phyloP scores from a whole-genome alignment of 1,284 basidiomycete species.

The Melampsora americana region DNA sequence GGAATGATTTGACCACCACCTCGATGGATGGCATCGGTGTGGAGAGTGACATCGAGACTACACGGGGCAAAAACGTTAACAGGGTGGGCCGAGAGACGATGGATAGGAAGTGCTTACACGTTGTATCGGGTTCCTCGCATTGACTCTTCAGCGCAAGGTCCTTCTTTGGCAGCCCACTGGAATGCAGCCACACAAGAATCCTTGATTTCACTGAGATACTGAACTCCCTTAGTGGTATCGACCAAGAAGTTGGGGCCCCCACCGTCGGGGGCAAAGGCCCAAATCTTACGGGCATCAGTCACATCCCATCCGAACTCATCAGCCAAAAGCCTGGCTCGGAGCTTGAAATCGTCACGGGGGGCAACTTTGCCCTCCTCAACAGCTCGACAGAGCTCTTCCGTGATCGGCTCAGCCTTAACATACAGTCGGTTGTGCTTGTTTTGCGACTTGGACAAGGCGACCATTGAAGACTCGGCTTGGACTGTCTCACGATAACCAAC shows the following conservation, averaged over 20 bases:
- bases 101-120: constrained; percentile 86
- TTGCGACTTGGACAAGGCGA: constrained; percentile 97
- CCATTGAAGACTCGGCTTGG: constrained; percentile 89
- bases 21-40: constrained; percentile 98
- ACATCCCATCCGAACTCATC: constrained; percentile 99
- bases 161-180: constrained; percentile 99
- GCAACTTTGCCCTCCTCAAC: constrained; percentile 84
- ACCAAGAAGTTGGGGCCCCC: constrained; percentile 95
- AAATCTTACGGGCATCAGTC: constrained; percentile 98
- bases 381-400: constrained; percentile 87
- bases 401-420: constrained; percentile 85
- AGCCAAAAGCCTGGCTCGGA: constrained; percentile 88
- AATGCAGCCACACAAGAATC: constrained; percentile 98
- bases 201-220: constrained; percentile 92
- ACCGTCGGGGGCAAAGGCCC: constrained; percentile 99
- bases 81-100: neutral
- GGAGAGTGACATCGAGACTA: constrained; percentile 58
- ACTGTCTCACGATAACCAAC: constrained; percentile 98
- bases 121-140: constrained; percentile 98
- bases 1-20: constrained; percentile 99
- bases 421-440: constrained; percentile 99
- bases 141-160: constrained; percentile 93
- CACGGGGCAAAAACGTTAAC: neutral
- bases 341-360: constrained; percentile 96
- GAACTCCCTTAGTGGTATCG: constrained; percentile 98